A percentile compares a stretch with the other conserved stretches of the same genome.
These are phyloP conservation scores for Kazachstania africana DNA, from an alignment of 805 yeast species.

Conservation along the genomic window DNA sequence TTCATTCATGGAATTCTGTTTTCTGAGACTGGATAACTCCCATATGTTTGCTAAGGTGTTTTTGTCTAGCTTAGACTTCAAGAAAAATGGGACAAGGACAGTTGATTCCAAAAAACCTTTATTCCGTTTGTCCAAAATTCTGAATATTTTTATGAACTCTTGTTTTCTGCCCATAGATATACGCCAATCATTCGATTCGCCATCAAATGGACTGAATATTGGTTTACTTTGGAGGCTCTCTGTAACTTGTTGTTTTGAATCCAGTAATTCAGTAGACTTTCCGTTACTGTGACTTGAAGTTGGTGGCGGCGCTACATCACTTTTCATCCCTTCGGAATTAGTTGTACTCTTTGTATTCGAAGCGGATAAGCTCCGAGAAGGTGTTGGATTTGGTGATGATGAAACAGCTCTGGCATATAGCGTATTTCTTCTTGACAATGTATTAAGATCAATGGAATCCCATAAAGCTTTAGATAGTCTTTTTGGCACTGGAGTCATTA, in stretches of 20 bases:
- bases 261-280: not conserved
- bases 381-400: not conserved
- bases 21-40: conserved; percentile 86
- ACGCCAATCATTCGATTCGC: conserved; percentile 39
- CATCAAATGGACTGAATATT: conserved; percentile 1
- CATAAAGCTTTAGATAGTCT: conserved; percentile 32
- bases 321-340: not conserved
- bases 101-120: conserved; percentile 56
- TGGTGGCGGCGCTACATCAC: not conserved
- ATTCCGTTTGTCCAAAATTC: conserved; percentile 53
- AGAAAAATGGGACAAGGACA: conserved; percentile 78
- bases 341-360: not conserved
- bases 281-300: not conserved
- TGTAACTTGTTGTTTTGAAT: not conserved
- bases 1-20: conserved; percentile 65
- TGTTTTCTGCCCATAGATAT: conserved; percentile 54
- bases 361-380: not conserved
- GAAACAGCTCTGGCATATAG: not conserved
- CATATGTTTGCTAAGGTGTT: conserved; percentile 78
- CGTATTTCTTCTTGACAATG: not conserved
- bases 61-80: conserved; percentile 76
- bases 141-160: conserved; percentile 70
- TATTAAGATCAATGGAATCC: conserved; percentile 24
- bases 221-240: not conserved
- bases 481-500: conserved; percentile 46